These are phyloP conservation scores for Periconia sp. DNA, from an alignment of 2,329 filamentous ascomycete genomes.

Conservation along the genomic window DNA sequence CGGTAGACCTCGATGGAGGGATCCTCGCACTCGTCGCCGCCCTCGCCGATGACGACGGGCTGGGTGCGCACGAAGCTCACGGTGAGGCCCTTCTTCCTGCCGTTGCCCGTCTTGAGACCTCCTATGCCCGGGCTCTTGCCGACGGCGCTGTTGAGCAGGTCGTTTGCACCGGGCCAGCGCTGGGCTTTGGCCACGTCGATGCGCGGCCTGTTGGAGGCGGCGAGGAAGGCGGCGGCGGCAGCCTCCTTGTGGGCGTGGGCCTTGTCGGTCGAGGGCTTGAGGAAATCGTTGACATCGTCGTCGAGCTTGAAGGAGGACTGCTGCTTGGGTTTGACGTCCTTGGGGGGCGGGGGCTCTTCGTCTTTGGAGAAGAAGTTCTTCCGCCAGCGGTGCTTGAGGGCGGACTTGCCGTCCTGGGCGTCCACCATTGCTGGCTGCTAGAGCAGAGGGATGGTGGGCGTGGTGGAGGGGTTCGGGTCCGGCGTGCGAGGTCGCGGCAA, in stretches of 20 bases:
- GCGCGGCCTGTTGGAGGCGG: slow-evolving; percentile 40
- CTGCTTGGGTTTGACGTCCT: slow-evolving; percentile 32
- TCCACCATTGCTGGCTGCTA: slow-evolving; percentile 36
- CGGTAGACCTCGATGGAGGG: slow-evolving; percentile 75
- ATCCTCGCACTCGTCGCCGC: slow-evolving; percentile 82
- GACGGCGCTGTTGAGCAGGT: slow-evolving; percentile 46
- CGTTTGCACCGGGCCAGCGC: slow-evolving; percentile 57
- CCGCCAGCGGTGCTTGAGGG: slow-evolving; percentile 54
- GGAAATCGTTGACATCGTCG: slow-evolving; percentile 63
- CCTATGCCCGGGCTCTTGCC: slow-evolving; percentile 43
- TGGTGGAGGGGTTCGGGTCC: slow-evolving; percentile 3
- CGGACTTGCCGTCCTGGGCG: slow-evolving; percentile 43
- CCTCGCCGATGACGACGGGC: slow-evolving; percentile 87
- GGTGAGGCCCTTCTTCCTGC: slow-evolving; percentile 69
- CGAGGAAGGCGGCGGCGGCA: slow-evolving; percentile 34
- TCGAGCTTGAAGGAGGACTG: slow-evolving; percentile 39
- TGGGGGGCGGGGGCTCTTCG: slow-evolving; percentile 23
- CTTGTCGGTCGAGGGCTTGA: slow-evolving; percentile 59
- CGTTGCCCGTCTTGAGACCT: slow-evolving; percentile 45
- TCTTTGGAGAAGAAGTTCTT: slow-evolving; percentile 57
- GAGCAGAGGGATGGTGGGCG: not conserved
- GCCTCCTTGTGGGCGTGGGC: slow-evolving; percentile 37
- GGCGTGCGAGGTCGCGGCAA: slow-evolving; percentile 12
- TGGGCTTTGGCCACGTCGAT: slow-evolving; percentile 59
- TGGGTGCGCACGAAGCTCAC: slow-evolving; percentile 76